Evolutionary conservation across 23 red algal genomes (phyloP).

Genomic region (Pyropia yezoensis): DNA sequence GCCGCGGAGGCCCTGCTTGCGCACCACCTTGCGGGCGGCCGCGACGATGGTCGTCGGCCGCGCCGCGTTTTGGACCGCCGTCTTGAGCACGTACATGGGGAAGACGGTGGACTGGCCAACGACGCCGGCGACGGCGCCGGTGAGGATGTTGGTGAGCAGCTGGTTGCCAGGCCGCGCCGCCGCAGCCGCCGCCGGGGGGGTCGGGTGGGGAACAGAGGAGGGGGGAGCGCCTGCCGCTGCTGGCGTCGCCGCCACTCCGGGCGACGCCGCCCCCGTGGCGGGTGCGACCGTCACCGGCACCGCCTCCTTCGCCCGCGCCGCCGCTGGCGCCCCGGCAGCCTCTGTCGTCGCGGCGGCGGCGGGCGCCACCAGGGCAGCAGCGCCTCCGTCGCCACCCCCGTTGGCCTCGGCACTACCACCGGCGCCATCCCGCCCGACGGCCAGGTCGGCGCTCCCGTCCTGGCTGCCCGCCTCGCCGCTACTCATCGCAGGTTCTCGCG

Average conservation of each 20-base stretch:
- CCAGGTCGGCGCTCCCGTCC: no score
- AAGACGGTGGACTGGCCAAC: slow-evolving; percentile 61
- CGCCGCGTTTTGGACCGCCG: slow-evolving; percentile 39
- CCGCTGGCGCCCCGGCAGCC: no score
- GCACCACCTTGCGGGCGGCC: slow-evolving; percentile 25
- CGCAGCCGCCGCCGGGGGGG: no score
- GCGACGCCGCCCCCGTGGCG: neutral
- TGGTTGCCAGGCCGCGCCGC: slow-evolving; percentile 7
- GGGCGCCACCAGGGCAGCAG: no score
- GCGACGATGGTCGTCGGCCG: slow-evolving; percentile 27
- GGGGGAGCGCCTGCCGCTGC: neutral
- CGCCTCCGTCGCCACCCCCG: no score
- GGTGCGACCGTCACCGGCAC: neutral
- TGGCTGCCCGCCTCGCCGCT: no score
- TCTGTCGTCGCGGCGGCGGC: neutral
- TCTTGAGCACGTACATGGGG: slow-evolving; percentile 69
- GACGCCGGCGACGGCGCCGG: slow-evolving; percentile 72
- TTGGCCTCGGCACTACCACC: no score
- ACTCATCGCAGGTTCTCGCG: no score
- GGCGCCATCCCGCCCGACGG: no score
- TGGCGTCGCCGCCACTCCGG: neutral
- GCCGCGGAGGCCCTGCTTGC: slow-evolving; percentile 21
- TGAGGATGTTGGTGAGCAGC: slow-evolving; percentile 58
- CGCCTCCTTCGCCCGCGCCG: neutral
- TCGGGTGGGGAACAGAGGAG: neutral